Evolutionary conservation across 2,329 filamentous ascomycete species (phyloP), one percentile per base, ranked within the genome.

Genomic region (Akanthomyces lecanii): DNA sequence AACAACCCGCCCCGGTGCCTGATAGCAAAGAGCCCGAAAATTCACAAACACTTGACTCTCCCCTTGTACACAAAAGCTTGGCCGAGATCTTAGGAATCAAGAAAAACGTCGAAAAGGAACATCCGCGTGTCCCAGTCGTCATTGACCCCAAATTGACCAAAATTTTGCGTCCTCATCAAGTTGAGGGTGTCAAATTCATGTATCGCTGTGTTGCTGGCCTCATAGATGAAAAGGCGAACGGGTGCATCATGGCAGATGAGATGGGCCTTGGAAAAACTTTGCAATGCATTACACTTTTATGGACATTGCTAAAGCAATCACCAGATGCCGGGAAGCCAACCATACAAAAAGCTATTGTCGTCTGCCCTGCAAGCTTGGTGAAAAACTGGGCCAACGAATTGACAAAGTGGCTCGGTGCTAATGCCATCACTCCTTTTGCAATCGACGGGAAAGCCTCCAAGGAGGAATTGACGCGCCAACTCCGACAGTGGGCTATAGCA

Each of bases 161-260:
- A 75, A 90, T 97, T 54, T 80, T 99, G 57, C 89, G 95, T 54
- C 95, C 95, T 2, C 95, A 99, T 88, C 95, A 99, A 76, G 89
- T 99, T 44, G 95, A 98, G 74, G 95, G 95, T 71, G 95, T 99
- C 66, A 97, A 95, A 79, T 99, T 99, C 75, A 87, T 99, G 82
- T 99, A 98, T 76, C 85, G 86, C 67, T 96, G 92, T 71, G 92
- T 95, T 6, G 98, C 94, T 1, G 95, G 95, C n/a, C 84, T 98
- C 82, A 90, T 98, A 62, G 95, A 98, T 70, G 84, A 89, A 44
- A 94, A 94, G 69, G 95, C 95, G 55, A 91, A 97, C 74, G 95
- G 95, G 2, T 99, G 95, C 76, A 99, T 99, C 73, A 99, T 99
- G 95, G 95, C 95, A 60, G 95, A 99, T 74, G 95, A 97, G 74